These are phyloP conservation scores for Penicillium sp. DNA, from an alignment of 2,329 filamentous ascomycete genomes.

Conservation along the genomic window DNA sequence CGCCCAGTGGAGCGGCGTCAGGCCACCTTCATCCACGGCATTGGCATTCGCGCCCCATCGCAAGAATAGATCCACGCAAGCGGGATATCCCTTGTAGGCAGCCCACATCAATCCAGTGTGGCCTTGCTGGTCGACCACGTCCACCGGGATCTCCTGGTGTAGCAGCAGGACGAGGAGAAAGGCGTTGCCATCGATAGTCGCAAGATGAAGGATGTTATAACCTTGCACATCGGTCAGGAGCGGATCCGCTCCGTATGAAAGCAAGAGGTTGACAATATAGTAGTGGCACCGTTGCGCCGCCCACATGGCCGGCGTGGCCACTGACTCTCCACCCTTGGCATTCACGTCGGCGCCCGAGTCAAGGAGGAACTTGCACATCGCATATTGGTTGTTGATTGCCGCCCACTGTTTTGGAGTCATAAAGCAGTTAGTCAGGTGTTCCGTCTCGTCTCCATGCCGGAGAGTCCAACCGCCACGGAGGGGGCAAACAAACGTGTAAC, in stretches of 20 bases:
- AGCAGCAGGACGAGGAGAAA: slow-evolving; percentile 84
- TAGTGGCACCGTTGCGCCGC: slow-evolving; percentile 95
- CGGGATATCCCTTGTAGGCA: slow-evolving; percentile 92
- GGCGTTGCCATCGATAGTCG: slow-evolving; percentile 94
- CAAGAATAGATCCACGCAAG: slow-evolving; percentile 86
- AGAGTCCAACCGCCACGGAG: not conserved
- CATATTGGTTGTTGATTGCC: slow-evolving; percentile 97
- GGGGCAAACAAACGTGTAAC: slow-evolving; percentile 68
- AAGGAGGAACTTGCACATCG: slow-evolving; percentile 93
- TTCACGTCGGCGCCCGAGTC: slow-evolving; percentile 86
- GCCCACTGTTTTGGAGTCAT: slow-evolving; percentile 68
- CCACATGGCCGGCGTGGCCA: slow-evolving; percentile 94
- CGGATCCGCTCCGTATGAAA: slow-evolving; percentile 88
- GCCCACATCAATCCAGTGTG: slow-evolving; percentile 99
- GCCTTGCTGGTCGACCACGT: slow-evolving; percentile 82
- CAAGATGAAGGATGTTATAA: slow-evolving; percentile 96
- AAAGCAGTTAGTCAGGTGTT: not conserved
- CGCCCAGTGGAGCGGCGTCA: slow-evolving; percentile 94
- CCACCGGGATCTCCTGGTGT: slow-evolving; percentile 92
- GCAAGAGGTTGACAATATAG: slow-evolving; percentile 89
- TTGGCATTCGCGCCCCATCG: slow-evolving; percentile 95
- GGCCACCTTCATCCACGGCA: slow-evolving; percentile 83
- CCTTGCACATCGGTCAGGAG: slow-evolving; percentile 90
- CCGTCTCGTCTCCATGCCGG: not conserved
- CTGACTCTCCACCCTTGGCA: slow-evolving; percentile 89